Base-by-base conservation (phyloP, 129 eudicot species). In the Artemisia annua region DNA sequence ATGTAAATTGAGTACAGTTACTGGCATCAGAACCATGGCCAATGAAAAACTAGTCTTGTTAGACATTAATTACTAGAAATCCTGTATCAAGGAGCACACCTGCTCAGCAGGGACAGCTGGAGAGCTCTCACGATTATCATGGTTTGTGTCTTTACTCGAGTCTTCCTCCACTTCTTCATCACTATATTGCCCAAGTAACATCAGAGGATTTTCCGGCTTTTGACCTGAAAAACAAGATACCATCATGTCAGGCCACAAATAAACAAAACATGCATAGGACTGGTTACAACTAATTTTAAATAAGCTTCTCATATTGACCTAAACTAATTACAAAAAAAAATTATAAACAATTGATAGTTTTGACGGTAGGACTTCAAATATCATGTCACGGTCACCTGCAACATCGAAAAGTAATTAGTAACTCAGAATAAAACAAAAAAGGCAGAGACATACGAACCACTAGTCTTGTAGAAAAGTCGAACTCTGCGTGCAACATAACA, bases 381-480 rank as follows among this genome's bases (percentile, higher is more conserved):
- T 32, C 68, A 49, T 44, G 68, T 75, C 75, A 78, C 19, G 13
- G 67, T 35, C 66, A 94, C 97, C 99, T 94, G 99, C 70, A 83
- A 78, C 80, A 90, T 59, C 44, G 67, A 44, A 75, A 81, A 52
- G 26, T 48, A 56, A 76, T 90, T 83, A 94, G 96, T 85, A 83
- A 83, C 55, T 78, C 69, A 81, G 82, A 74, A 78, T 74, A 81
- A 77, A 77, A 69, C 74, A 64, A 73, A 74, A 20, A 89, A 90
- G 96, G 83, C 74, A 88, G 88, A 89, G 82, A 74, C 86, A 93
- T 94, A 94, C 99, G 91, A 90, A 94, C 99, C 99, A 78, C 79
- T 48, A 80, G 73, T 72, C 85, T 73, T 67, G 85, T 79, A 28
- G 89, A 73, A 61, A 74, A 72, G 88, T 83, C 84, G 92, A 80